Percentiles rank a stretch among this genome's conserved stretches.
Conservation (phyloP, 1,284 basidiomycete genomes). For the Pyrrhoderma lamaoense region DNA sequence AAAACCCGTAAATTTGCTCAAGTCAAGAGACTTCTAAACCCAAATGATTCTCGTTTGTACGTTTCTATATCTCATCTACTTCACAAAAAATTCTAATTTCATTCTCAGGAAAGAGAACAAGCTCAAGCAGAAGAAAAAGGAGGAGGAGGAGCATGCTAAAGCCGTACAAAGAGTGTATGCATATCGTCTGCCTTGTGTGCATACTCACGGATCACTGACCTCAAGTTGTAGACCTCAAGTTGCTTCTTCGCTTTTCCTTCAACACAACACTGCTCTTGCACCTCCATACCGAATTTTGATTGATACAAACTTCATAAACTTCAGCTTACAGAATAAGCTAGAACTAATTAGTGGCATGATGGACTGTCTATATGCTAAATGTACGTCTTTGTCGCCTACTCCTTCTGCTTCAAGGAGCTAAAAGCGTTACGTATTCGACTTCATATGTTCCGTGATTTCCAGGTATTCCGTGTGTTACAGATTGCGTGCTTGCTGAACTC, state of each 20-base stretch:
- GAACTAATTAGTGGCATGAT: conserved; percentile 98
- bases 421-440: background rate
- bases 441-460: background rate
- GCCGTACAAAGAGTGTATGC: conserved; percentile 66
- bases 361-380: conserved; percentile 99
- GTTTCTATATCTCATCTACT: conserved; percentile 28
- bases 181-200: conserved; percentile 21
- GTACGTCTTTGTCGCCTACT: conserved; percentile 40
- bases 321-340: conserved; percentile 96
- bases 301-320: conserved; percentile 99
- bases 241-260: conserved; percentile 89
- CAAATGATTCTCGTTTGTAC: conserved; percentile 89
- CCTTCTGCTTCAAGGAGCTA: background rate
- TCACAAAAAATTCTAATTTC: conserved; percentile 13
- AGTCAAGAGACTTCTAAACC: conserved; percentile 93
- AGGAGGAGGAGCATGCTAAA: conserved; percentile 66
- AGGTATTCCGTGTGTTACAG: conserved; percentile 96
- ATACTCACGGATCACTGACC: conserved; percentile 1
- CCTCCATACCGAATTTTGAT: conserved; percentile 97
- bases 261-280: conserved; percentile 93
- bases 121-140: conserved; percentile 70
- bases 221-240: conserved; percentile 55
- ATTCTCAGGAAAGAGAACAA: conserved; percentile 69
- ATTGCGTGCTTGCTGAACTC: conserved; percentile 96
- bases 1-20: conserved; percentile 93